Evolutionary conservation across 306 rosid species (phyloP).

Genomic region (Trifolium repens): DNA sequence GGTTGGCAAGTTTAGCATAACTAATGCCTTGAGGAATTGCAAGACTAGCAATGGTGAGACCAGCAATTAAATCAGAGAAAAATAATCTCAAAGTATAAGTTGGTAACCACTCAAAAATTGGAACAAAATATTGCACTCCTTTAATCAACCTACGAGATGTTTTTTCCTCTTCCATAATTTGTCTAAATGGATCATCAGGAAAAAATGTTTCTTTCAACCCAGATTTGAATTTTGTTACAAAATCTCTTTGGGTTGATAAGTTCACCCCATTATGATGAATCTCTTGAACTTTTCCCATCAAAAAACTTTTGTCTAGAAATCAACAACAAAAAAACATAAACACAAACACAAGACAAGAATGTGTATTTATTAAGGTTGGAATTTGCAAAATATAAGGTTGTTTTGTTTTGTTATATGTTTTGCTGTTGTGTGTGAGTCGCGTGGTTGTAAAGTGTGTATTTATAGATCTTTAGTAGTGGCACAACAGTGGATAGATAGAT

Average conservation of each 20-base stretch:
- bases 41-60: constrained; percentile 82
- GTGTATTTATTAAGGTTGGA: not conserved
- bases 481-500: not conserved
- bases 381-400: not conserved
- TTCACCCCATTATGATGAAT: constrained; percentile 49
- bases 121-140: constrained; percentile 63
- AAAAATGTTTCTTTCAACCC: constrained; percentile 65
- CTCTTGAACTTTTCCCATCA: not conserved
- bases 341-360: not conserved
- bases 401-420: not conserved
- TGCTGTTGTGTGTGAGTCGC: not conserved
- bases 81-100: constrained; percentile 47
- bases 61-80: constrained; percentile 69
- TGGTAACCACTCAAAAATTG: constrained; percentile 77
- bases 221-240: constrained; percentile 44
- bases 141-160: constrained; percentile 23
- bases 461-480: constrained; percentile 19
- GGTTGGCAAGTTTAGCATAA: constrained; percentile 69
- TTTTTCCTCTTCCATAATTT: constrained; percentile 42
- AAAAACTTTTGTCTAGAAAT: not conserved
- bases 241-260: constrained; percentile 49
- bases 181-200: constrained; percentile 76
- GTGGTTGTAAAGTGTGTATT: not conserved
- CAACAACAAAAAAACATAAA: not conserved
- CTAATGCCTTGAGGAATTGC: constrained; percentile 98